A percentile compares a stretch with the other conserved stretches of the same genome.
Conservation (phyloP, 2,329 filamentous ascomycete species). For the Exophiala lecanii-corni region DNA sequence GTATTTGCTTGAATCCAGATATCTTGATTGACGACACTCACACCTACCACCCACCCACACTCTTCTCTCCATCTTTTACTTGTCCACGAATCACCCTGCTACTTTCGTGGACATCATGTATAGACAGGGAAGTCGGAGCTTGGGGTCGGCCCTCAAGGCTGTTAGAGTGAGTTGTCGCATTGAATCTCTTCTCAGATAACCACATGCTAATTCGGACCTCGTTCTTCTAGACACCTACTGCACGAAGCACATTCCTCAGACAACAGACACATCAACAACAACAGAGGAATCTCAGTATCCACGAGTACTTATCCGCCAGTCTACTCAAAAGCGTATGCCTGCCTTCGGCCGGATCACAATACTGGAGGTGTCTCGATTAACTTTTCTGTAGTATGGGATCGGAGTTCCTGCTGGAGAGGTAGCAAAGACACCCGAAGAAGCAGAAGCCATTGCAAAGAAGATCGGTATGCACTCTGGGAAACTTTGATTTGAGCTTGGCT, state of each 20-base stretch:
- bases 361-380: too few relatives aligned
- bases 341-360: too few relatives aligned
- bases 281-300: constrained; percentile 85
- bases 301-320: constrained; percentile 95
- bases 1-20: neutral
- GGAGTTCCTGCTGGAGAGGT: constrained; percentile 87
- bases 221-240: constrained; percentile 49
- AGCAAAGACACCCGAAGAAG: constrained; percentile 77
- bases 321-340: constrained; percentile 65
- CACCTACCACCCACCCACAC: too few relatives aligned
- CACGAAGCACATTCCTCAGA: too few relatives aligned
- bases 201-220: constrained; percentile 1
- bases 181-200: neutral
- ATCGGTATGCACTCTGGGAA: constrained; percentile 57
- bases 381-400: constrained; percentile 71
- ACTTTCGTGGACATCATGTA: constrained; percentile 23
- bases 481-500: constrained; percentile 15
- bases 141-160: constrained; percentile 23
- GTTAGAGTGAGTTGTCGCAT: constrained; percentile 14
- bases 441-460: constrained; percentile 82
- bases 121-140: constrained; percentile 25
- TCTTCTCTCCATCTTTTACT: neutral
- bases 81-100: constrained; percentile 9
- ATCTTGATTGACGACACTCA: neutral
- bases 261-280: constrained; percentile 77